These are phyloP conservation scores for Cucurbita maxima DNA, from an alignment of 306 rosid genomes.

Conservation along the genomic window DNA sequence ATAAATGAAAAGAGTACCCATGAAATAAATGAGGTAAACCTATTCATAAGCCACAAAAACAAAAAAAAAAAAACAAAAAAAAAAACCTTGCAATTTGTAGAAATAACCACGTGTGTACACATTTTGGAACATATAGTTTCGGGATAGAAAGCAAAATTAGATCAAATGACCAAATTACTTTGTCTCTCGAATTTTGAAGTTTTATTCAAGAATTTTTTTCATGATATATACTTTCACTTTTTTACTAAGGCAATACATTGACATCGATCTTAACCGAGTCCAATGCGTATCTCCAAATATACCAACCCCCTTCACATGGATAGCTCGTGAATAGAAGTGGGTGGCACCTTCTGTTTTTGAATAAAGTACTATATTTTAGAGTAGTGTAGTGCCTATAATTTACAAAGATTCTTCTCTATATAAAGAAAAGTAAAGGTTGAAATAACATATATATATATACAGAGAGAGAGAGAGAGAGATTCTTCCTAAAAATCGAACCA, in stretches of 20 bases:
- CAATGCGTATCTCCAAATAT: not conserved
- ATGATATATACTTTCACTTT: not conserved
- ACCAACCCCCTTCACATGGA: slow-evolving; percentile 75
- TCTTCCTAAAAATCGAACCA: slow-evolving; percentile 26
- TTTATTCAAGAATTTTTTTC: not conserved
- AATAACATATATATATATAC: not conserved
- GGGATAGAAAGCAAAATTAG: not conserved
- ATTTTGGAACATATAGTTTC: not conserved
- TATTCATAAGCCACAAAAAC: not conserved
- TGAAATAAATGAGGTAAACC: not conserved
- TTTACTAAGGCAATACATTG: not conserved
- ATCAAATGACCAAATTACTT: not conserved
- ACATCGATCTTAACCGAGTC: not conserved
- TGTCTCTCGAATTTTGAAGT: not conserved
- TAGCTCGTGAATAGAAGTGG: slow-evolving; percentile 50
- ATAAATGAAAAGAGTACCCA: not conserved
- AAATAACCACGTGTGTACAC: not conserved
- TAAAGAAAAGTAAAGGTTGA: slow-evolving; percentile 2
- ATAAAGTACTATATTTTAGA: not conserved
- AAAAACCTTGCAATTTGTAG: not conserved
- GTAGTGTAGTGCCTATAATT: slow-evolving; percentile 10
- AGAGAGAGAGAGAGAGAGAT: slow-evolving; percentile 8
- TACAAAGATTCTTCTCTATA: slow-evolving; percentile 9
- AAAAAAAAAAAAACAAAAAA: not conserved
- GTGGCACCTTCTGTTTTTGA: not conserved